phyloP scores from a whole-genome alignment of 192 early-diverging fungal species.

The Coemansia sp. region DNA sequence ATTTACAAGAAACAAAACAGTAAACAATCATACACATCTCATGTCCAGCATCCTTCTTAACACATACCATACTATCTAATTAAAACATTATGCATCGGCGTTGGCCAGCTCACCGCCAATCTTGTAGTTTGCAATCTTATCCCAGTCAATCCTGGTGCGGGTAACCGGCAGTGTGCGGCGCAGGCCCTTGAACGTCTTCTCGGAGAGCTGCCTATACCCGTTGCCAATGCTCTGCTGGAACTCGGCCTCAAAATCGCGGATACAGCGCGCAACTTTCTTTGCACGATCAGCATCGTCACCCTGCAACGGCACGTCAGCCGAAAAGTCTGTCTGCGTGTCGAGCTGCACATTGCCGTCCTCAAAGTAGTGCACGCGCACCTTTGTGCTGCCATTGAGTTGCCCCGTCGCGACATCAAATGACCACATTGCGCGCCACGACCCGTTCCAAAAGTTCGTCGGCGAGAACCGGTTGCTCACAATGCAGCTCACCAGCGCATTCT shows the following conservation, averaged over 20 bases:
- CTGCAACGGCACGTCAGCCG: conserved; percentile 19
- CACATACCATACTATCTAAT: no score
- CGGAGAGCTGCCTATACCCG: conserved; percentile 74
- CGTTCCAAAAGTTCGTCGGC: conserved; percentile 95
- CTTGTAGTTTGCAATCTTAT: conserved; percentile 60
- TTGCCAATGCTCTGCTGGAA: conserved; percentile 86
- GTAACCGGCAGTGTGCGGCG: conserved; percentile 90
- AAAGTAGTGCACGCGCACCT: conserved; percentile 94
- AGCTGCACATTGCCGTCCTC: conserved; percentile 99
- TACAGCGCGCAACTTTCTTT: conserved; percentile 58
- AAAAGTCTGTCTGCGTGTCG: conserved; percentile 70
- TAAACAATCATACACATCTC: no score
- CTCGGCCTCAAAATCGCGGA: conserved; percentile 70
- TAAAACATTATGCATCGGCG: conserved; percentile 14
- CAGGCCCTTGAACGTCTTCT: conserved; percentile 87
- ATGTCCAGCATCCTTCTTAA: no score
- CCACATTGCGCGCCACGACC: conserved; percentile 90
- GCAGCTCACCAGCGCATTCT: conserved; percentile 26
- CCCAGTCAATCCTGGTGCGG: conserved; percentile 91
- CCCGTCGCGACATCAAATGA: conserved; percentile 57
- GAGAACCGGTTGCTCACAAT: conserved; percentile 94
- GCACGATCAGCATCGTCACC: conserved; percentile 42
- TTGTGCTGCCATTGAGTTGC: conserved; percentile 68
- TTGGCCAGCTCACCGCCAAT: conserved; percentile 41
- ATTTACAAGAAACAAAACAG: no score